Evolutionary conservation across 805 yeast species (phyloP).

Genomic region (Kuraishia piskuri): DNA sequence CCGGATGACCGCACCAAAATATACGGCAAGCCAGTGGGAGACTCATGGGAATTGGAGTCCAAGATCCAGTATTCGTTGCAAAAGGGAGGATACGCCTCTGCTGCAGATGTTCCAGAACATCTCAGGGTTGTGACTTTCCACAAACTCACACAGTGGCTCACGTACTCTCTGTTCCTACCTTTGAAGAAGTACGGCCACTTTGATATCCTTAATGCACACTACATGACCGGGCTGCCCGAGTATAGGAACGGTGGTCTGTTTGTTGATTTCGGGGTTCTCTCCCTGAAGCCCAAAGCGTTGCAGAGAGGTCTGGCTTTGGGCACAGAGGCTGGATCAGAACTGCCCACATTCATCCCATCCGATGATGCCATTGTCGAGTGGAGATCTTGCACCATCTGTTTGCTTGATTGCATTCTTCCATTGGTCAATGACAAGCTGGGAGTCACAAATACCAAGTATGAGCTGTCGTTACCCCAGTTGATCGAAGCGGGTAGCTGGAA

Average conservation of each 20-base stretch:
- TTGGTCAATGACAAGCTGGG: slow-evolving; percentile 38
- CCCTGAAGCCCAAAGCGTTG: slow-evolving; percentile 32
- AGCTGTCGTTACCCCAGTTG: slow-evolving; percentile 43
- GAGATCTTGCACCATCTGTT: slow-evolving; percentile 54
- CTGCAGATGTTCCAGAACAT: slow-evolving; percentile 20
- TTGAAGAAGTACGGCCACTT: slow-evolving; percentile 37
- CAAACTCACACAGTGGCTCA: slow-evolving; percentile 59
- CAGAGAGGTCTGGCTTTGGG: slow-evolving; percentile 27
- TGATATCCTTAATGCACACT: slow-evolving; percentile 24
- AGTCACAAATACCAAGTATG: slow-evolving; percentile 19
- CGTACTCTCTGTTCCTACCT: slow-evolving; percentile 52
- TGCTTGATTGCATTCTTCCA: slow-evolving; percentile 44
- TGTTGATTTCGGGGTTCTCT: slow-evolving; percentile 44
- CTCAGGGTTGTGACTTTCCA: slow-evolving; percentile 50
- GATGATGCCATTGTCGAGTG: slow-evolving; percentile 61
- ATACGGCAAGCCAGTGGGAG: slow-evolving; percentile 47
- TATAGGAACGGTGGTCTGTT: slow-evolving; percentile 59
- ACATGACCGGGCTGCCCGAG: slow-evolving; percentile 52
- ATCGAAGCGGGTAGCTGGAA: slow-evolving; percentile 68
- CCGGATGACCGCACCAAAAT: slow-evolving; percentile 43
- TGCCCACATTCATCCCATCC: slow-evolving; percentile 42
- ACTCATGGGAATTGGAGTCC: slow-evolving; percentile 46
- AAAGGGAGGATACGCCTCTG: slow-evolving; percentile 10
- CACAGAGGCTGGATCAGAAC: slow-evolving; percentile 14
- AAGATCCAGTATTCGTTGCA: slow-evolving; percentile 13